Percentiles rank a stretch among this genome's conserved stretches.
Conservation (phyloP, 1,139 yeast genomes). For the Sugiyamaella neomexicana region DNA sequence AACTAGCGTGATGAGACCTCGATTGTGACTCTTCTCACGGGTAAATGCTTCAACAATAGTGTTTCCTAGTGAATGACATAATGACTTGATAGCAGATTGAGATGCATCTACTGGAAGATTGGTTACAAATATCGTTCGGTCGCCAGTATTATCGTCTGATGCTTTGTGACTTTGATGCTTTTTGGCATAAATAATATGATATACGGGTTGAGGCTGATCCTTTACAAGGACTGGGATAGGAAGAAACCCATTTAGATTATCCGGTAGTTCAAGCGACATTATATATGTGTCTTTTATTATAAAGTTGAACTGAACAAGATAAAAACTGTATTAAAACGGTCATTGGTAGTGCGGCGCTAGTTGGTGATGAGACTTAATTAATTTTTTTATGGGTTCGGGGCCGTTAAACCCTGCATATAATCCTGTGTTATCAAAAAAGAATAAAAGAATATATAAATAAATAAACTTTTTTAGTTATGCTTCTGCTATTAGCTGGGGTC, state of each 20-base stretch:
- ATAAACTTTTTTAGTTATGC: too few species aligned
- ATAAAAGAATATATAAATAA: too few species aligned
- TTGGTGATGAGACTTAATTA: too few species aligned
- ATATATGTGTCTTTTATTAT: too few species aligned
- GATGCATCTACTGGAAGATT: constrained; percentile 71
- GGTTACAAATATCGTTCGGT: constrained; percentile 64
- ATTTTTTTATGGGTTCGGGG: constrained; percentile 8
- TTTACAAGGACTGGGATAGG: constrained; percentile 51
- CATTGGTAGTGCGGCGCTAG: background rate
- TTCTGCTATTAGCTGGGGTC: too few species aligned
- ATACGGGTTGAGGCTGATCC: constrained; percentile 27
- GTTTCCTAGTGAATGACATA: constrained; percentile 60
- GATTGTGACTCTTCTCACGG: constrained; percentile 38
- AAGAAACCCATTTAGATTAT: constrained; percentile 54
- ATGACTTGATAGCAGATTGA: constrained; percentile 52
- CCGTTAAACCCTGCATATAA: constrained; percentile 2
- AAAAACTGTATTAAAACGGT: background rate
- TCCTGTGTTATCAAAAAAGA: too few species aligned
- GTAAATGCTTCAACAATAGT: constrained; percentile 54
- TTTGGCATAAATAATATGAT: constrained; percentile 36
- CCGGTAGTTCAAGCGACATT: constrained; percentile 23
- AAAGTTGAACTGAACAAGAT: background rate
- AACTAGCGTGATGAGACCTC: constrained; percentile 68
- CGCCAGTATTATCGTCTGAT: constrained; percentile 35
- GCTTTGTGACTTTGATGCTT: constrained; percentile 33